phyloP scores from a whole-genome alignment of 2,329 filamentous ascomycete species.

The Fusarium nisikadoi region DNA sequence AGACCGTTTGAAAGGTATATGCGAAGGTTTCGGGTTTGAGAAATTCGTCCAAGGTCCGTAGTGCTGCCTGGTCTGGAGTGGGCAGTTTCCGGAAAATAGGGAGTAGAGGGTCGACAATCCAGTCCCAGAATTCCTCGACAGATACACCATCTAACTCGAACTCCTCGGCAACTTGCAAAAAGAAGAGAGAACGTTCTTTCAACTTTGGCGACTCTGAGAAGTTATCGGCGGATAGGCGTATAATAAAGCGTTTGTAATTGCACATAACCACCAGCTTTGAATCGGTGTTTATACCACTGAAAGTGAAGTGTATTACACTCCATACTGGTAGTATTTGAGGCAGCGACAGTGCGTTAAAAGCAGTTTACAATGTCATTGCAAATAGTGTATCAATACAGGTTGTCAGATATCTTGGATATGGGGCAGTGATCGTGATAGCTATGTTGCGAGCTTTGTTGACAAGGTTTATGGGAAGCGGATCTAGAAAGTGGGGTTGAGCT shows the following conservation, averaged over 20 bases:
- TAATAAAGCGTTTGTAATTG: fast-evolving
- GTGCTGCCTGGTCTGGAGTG: fast-evolving
- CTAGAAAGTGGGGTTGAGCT: no score
- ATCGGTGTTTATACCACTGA: not conserved
- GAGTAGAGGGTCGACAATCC: not conserved
- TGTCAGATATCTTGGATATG: fast-evolving
- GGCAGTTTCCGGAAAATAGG: not conserved
- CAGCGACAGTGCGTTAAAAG: fast-evolving
- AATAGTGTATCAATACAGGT: fast-evolving
- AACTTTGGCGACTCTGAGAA: not conserved
- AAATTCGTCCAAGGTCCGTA: fast-evolving
- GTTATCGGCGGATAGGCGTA: fast-evolving
- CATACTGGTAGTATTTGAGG: fast-evolving
- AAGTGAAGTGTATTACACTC: not conserved
- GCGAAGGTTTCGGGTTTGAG: fast-evolving
- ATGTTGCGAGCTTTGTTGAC: not conserved
- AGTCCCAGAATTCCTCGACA: not conserved
- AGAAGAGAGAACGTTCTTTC: not conserved
- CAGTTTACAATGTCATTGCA: fast-evolving
- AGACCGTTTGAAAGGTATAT: not conserved
- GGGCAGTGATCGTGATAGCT: not conserved
- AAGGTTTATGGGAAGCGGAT: no score
- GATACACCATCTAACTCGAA: not conserved
- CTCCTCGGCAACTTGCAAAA: not conserved
- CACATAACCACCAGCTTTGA: not conserved